Percentiles rank a stretch among this genome's conserved stretches.
phyloP scores from a whole-genome alignment of 2,329 filamentous ascomycete genomes.

The Microcyclospora tardicrescens region DNA sequence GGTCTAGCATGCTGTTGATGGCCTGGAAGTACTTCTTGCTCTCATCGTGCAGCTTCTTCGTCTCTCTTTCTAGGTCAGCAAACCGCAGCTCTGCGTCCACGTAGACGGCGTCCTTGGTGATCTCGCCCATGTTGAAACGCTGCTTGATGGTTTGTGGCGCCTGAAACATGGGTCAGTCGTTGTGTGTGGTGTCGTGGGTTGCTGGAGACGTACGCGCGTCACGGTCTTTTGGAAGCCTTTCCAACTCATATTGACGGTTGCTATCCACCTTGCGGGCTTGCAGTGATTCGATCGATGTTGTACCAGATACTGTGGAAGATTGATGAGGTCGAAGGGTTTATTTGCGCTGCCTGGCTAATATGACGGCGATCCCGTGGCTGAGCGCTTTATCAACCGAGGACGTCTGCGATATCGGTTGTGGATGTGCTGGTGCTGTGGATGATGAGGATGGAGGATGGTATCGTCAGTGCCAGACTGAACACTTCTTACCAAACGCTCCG shows the following conservation, averaged over 20 bases:
- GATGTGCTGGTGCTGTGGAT: too few relatives aligned
- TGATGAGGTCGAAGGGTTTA: too few relatives aligned
- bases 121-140: constrained; percentile 89
- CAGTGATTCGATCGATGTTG: too few relatives aligned
- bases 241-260: constrained; percentile 64
- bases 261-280: background rate
- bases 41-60: constrained; percentile 93
- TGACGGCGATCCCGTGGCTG: too few relatives aligned
- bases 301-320: too few relatives aligned
- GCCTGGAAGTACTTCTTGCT: constrained; percentile 95
- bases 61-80: constrained; percentile 85
- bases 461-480: too few relatives aligned
- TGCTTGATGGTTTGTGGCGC: constrained; percentile 84
- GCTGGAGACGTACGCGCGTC: constrained; percentile 51
- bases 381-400: too few relatives aligned
- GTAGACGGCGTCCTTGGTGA: constrained; percentile 90
- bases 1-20: constrained; percentile 93
- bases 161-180: constrained; percentile 28
- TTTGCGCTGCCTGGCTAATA: too few relatives aligned
- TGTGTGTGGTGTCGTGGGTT: constrained; percentile 2
- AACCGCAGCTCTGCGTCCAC: constrained; percentile 90
- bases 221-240: constrained; percentile 90
- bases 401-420: too few relatives aligned
- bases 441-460: too few relatives aligned
- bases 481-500: too few relatives aligned